Evolutionary conservation across 2,329 filamentous ascomycete species (phyloP).

Genomic region (Colletotrichum tabaci): DNA sequence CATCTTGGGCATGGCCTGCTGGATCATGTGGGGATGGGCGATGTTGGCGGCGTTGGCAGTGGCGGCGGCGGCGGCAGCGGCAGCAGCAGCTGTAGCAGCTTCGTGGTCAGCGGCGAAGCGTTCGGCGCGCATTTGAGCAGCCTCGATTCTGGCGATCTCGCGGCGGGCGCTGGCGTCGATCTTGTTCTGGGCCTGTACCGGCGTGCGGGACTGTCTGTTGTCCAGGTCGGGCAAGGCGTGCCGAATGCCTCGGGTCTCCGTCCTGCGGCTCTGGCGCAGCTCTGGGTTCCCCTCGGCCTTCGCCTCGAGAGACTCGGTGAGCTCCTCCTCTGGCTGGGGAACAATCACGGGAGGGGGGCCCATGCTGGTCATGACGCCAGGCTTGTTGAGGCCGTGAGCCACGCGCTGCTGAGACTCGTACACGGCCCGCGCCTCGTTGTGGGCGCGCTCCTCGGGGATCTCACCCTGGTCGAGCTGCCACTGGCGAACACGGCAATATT

Average conservation of each 20-base stretch:
- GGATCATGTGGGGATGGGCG: conserved; percentile 9
- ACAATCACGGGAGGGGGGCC: conserved; percentile 32
- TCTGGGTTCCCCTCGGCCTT: conserved; percentile 50
- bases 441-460: conserved; percentile 59
- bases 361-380: conserved; percentile 20
- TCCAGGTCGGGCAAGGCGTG: conserved; percentile 55
- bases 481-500: conserved; percentile 75
- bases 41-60: conserved; percentile 36
- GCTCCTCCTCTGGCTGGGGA: conserved; percentile 43
- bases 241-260: conserved; percentile 52
- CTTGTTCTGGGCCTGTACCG: conserved; percentile 58
- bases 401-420: conserved; percentile 64
- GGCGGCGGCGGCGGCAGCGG: conserved; percentile 51
- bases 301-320: conserved; percentile 28
- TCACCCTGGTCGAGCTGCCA: conserved; percentile 71
- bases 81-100: conserved; percentile 51
- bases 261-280: conserved; percentile 60
- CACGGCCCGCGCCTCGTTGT: conserved; percentile 68
- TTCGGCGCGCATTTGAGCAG: conserved; percentile 66
- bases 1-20: conserved; percentile 35
- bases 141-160: conserved; percentile 67
- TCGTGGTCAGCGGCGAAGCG: conserved; percentile 61
- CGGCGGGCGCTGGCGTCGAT: conserved; percentile 65
- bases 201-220: conserved; percentile 52
- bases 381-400: conserved; percentile 50